A percentile compares a stretch with the other conserved stretches of the same genome.
These are phyloP conservation scores for Globisporangium parvum DNA, from an alignment of 352 stramenopile genomes.

Conservation along the genomic window DNA sequence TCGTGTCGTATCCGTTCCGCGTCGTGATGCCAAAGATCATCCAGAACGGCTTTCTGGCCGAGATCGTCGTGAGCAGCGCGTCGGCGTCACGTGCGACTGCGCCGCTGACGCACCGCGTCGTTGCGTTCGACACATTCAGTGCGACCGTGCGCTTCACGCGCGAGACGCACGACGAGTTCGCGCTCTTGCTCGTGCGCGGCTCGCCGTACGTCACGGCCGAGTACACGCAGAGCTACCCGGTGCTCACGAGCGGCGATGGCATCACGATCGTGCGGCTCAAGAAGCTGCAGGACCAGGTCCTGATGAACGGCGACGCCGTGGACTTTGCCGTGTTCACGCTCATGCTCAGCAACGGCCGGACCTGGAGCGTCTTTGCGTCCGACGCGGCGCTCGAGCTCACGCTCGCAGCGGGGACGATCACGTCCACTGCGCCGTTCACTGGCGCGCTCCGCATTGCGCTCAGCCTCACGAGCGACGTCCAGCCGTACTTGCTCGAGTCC, in stretches of 20 bases:
- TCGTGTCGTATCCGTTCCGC: conserved; percentile 77
- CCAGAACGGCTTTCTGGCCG: conserved; percentile 62
- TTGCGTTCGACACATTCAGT: conserved; percentile 65
- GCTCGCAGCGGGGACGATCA: conserved; percentile 28
- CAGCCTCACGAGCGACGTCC: conserved; percentile 25
- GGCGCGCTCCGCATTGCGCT: conserved; percentile 54
- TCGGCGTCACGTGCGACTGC: background rate
- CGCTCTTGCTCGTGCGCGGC: conserved; percentile 57
- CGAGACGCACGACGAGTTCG: conserved; percentile 33
- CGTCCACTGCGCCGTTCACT: conserved; percentile 29
- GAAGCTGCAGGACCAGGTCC: conserved; percentile 29
- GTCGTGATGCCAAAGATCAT: conserved; percentile 55
- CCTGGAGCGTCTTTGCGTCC: conserved; percentile 63
- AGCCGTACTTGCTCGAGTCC: conserved; percentile 50
- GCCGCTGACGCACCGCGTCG: conserved; percentile 41
- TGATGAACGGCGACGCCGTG: conserved; percentile 35
- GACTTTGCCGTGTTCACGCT: conserved; percentile 45
- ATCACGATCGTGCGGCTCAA: conserved; percentile 45
- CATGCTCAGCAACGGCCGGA: conserved; percentile 53
- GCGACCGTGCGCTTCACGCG: conserved; percentile 54
- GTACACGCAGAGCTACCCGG: conserved; percentile 40
- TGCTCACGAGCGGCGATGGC: conserved; percentile 48
- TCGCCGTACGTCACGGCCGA: conserved; percentile 80
- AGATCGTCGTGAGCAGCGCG: conserved; percentile 46
- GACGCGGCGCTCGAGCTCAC: conserved; percentile 35